Conservation (phyloP, 192 early-diverging fungal species). For the Coemansia sp. region DNA sequence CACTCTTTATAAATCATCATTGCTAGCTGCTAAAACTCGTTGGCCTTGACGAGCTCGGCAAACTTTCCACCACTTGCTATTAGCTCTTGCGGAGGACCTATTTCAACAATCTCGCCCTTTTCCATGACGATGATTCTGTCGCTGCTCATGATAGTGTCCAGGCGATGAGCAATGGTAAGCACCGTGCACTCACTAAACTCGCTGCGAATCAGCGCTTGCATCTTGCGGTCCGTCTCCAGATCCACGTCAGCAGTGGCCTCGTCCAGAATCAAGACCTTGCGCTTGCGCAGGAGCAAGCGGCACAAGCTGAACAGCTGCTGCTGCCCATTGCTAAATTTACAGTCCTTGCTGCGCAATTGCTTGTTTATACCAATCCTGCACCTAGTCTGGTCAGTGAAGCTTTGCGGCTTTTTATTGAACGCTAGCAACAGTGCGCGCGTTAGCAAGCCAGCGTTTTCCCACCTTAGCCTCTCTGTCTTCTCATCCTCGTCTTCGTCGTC, state of each 20-base stretch:
- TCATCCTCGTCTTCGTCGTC: background rate
- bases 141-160: slow-evolving; percentile 67
- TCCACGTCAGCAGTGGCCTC: slow-evolving; percentile 73
- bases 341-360: slow-evolving; percentile 20
- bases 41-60: slow-evolving; percentile 8
- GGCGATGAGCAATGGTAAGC: slow-evolving; percentile 71
- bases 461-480: background rate
- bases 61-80: slow-evolving; percentile 18
- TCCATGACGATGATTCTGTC: slow-evolving; percentile 63
- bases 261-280: slow-evolving; percentile 63
- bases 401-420: background rate
- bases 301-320: slow-evolving; percentile 67
- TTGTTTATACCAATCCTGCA: slow-evolving; percentile 1
- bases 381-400: background rate
- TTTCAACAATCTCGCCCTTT: slow-evolving; percentile 9
- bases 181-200: slow-evolving; percentile 56
- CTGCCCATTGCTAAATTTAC: slow-evolving; percentile 56
- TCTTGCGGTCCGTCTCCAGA: slow-evolving; percentile 8
- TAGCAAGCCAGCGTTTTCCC: background rate
- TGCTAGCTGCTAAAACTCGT: background rate
- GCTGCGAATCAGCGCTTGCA: slow-evolving; percentile 40
- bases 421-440: background rate
- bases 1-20: no score
- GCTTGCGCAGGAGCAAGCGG: slow-evolving; percentile 57
- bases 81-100: slow-evolving; percentile 14